phyloP scores from a whole-genome alignment of 2,329 filamentous ascomycete genomes.

The Huntiella omanensis region DNA sequence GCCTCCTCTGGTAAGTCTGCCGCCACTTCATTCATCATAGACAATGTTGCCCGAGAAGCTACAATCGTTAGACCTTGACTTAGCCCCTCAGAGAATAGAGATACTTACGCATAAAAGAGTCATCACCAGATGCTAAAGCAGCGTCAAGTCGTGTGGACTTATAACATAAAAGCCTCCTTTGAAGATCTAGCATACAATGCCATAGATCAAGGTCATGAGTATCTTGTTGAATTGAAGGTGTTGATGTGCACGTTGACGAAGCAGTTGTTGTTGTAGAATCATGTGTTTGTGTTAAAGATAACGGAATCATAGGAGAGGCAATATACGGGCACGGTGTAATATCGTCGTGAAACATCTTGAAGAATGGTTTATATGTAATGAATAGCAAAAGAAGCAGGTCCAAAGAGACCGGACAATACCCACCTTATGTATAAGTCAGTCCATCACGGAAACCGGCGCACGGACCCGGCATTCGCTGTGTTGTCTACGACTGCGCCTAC shows the following conservation, averaged over 20 bases:
- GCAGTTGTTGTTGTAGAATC: too few species aligned
- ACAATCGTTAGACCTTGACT: not conserved
- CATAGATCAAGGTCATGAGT: constrained; percentile 18
- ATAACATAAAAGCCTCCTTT: constrained; percentile 28
- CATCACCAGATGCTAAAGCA: constrained; percentile 22
- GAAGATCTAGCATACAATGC: constrained; percentile 30
- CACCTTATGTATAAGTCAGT: too few species aligned
- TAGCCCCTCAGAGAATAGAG: not conserved
- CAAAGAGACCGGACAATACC: too few species aligned
- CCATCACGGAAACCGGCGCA: too few species aligned
- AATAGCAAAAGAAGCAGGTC: too few species aligned
- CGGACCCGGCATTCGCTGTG: too few species aligned
- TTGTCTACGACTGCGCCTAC: too few species aligned
- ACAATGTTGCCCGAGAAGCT: constrained; percentile 14
- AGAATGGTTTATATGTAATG: too few species aligned
- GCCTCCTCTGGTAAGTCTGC: constrained; percentile 14
- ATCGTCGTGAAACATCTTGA: too few species aligned
- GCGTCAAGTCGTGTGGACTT: constrained; percentile 30
- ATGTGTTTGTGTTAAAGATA: too few species aligned
- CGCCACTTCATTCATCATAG: constrained; percentile 15
- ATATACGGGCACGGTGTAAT: too few species aligned
- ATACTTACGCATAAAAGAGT: constrained; percentile 26
- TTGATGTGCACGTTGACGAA: not conserved
- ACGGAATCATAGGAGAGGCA: too few species aligned
- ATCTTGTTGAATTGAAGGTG: not conserved